A percentile compares a stretch with the other conserved stretches of the same genome.
phyloP scores from a whole-genome alignment of 2,329 filamentous ascomycete species.

The Xylaria sp. region DNA sequence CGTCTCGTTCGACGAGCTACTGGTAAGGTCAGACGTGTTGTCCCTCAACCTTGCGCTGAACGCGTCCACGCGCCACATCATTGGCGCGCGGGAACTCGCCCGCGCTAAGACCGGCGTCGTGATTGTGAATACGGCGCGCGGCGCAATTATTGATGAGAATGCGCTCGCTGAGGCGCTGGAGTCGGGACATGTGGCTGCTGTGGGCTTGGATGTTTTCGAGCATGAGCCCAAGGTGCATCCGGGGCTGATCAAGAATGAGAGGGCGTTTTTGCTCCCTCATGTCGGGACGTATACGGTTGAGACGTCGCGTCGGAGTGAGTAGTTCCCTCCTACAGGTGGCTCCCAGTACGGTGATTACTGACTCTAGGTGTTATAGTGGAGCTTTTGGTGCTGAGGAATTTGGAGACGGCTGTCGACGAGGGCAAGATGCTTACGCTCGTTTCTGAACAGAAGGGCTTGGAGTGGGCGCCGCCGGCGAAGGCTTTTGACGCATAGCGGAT shows the following conservation, averaged over 20 bases:
- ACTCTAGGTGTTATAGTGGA: conserved; percentile 48
- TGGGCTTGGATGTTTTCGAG: conserved; percentile 68
- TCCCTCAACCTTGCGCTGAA: conserved; percentile 65
- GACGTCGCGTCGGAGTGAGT: conserved; percentile 49
- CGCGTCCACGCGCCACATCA: conserved; percentile 62
- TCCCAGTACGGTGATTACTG: not conserved
- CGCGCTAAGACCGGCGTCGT: conserved; percentile 67
- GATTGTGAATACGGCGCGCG: conserved; percentile 68
- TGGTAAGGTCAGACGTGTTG: conserved; percentile 65
- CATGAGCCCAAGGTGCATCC: conserved; percentile 70
- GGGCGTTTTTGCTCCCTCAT: conserved; percentile 73
- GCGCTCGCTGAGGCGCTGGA: conserved; percentile 65
- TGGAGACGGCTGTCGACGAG: conserved; percentile 66
- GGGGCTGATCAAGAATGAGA: conserved; percentile 67
- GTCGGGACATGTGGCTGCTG: conserved; percentile 64
- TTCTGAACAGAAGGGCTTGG: conserved; percentile 65
- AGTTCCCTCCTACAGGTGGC: not conserved
- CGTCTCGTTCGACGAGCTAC: conserved; percentile 66
- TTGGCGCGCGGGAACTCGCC: conserved; percentile 61
- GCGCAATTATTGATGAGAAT: conserved; percentile 66
- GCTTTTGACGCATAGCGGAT: not conserved
- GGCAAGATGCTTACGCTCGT: conserved; percentile 70
- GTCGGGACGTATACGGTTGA: conserved; percentile 75
- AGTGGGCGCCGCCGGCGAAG: conserved; percentile 42
- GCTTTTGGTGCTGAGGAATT: conserved; percentile 60